Conservation (phyloP, 78 protist genomes). For the Bodo saltans region DNA sequence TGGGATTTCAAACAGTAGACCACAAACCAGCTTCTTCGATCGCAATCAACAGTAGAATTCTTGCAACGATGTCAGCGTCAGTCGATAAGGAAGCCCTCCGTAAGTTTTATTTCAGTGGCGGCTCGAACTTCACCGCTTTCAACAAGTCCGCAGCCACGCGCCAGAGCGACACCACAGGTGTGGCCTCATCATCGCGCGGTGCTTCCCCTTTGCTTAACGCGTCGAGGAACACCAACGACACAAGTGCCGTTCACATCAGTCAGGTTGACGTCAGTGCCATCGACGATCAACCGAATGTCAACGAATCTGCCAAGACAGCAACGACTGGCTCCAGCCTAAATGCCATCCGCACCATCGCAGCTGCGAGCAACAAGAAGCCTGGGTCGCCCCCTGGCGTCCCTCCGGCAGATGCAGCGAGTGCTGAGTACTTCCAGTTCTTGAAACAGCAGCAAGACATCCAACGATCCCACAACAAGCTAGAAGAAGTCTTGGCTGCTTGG, state of each 20-base stretch:
- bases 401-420: neutral
- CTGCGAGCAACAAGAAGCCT: neutral
- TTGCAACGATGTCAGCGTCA: neutral
- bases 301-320: neutral
- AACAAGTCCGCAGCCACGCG: neutral
- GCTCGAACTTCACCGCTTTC: constrained; percentile 9
- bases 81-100: neutral
- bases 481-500: neutral
- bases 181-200: neutral
- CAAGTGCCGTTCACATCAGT: neutral
- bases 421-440: constrained; percentile 28
- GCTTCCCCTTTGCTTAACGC: too few species aligned
- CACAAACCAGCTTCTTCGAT: too few species aligned
- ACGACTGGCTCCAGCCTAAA: neutral
- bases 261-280: neutral
- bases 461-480: neutral
- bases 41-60: neutral
- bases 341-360: neutral
- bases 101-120: neutral
- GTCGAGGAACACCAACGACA: too few species aligned
- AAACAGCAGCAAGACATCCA: constrained; percentile 33
- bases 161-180: neutral
- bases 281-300: neutral
- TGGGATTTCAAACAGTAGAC: too few species aligned
- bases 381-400: too few species aligned